Conservation (phyloP, 257 asterid species). For the Salvia miltiorrhiza region DNA sequence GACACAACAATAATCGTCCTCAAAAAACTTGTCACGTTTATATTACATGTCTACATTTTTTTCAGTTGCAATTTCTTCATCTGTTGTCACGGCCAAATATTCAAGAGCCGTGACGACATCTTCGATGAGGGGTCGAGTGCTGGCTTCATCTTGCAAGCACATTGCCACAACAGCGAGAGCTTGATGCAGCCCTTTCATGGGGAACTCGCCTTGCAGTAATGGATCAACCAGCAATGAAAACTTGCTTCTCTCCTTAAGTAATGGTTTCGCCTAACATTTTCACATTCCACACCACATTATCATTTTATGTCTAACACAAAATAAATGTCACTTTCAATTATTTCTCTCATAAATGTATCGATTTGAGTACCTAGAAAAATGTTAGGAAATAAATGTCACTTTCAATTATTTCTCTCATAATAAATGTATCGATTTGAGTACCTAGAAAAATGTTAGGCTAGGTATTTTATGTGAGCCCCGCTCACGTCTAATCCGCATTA, state of each 20-base stretch:
- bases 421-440: too few relatives aligned
- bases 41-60: not conserved
- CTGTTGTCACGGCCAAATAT: slow-evolving; percentile 28
- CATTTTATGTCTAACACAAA: too few relatives aligned
- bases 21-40: not conserved
- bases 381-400: too few relatives aligned
- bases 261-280: slow-evolving; percentile 40
- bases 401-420: too few relatives aligned
- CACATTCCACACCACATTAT: not conserved
- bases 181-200: slow-evolving; percentile 39
- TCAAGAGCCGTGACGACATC: slow-evolving; percentile 60
- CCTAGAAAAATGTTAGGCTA: too few relatives aligned
- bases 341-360: not conserved
- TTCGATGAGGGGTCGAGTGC: slow-evolving; percentile 48
- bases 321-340: not conserved
- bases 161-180: slow-evolving; percentile 49
- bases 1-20: not conserved
- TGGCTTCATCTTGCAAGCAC: slow-evolving; percentile 55
- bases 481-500: too few relatives aligned
- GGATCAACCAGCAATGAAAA: slow-evolving; percentile 43
- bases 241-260: slow-evolving; percentile 44
- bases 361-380: too few relatives aligned
- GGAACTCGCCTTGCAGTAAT: slow-evolving; percentile 41
- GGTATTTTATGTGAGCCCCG: too few relatives aligned
- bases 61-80: slow-evolving; percentile 12